A percentile compares a stretch with the other conserved stretches of the same genome.
These are phyloP conservation scores for Echeveria elegans DNA, from an alignment of 164 flowering plant species.

Conservation along the genomic window DNA sequence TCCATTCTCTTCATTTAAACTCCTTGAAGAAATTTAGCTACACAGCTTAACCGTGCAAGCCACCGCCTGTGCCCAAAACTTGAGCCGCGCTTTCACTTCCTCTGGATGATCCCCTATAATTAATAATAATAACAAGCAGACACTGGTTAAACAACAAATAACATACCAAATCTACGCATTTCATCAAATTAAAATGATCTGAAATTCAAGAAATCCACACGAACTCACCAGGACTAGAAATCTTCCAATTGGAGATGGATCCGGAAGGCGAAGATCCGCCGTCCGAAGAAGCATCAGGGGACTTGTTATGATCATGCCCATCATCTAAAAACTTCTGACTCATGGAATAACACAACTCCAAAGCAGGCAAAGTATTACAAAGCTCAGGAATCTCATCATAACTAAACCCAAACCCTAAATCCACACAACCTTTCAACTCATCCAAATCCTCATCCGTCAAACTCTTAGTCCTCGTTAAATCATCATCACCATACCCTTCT, in stretches of 20 bases:
- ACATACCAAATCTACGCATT: slow-evolving; percentile 42
- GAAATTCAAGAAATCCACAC: slow-evolving; percentile 5
- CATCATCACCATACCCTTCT: slow-evolving; percentile 60
- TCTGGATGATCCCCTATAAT: slow-evolving; percentile 72
- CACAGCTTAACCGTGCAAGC: slow-evolving; percentile 74
- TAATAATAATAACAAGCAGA: neutral
- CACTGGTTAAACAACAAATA: slow-evolving; percentile 38
- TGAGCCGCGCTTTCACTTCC: slow-evolving; percentile 80
- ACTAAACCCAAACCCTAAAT: slow-evolving; percentile 81
- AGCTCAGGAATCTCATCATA: slow-evolving; percentile 90
- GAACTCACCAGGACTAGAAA: slow-evolving; percentile 78
- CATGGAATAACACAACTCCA: slow-evolving; percentile 92
- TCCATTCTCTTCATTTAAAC: neutral
- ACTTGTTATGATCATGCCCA: slow-evolving; percentile 24
- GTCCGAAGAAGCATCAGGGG: slow-evolving; percentile 20
- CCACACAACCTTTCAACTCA: slow-evolving; percentile 80
- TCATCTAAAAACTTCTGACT: slow-evolving; percentile 72
- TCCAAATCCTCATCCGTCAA: slow-evolving; percentile 70
- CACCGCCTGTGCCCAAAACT: slow-evolving; percentile 83
- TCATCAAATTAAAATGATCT: neutral
- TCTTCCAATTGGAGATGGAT: slow-evolving; percentile 80
- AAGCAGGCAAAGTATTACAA: slow-evolving; percentile 78
- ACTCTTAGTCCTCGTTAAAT: slow-evolving; percentile 55
- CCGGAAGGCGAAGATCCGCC: slow-evolving; percentile 33
- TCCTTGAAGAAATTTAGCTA: slow-evolving; percentile 24